These are phyloP conservation scores for Leccinum subrobustum DNA, from an alignment of 1,284 basidiomycete species.

Conservation along the genomic window DNA sequence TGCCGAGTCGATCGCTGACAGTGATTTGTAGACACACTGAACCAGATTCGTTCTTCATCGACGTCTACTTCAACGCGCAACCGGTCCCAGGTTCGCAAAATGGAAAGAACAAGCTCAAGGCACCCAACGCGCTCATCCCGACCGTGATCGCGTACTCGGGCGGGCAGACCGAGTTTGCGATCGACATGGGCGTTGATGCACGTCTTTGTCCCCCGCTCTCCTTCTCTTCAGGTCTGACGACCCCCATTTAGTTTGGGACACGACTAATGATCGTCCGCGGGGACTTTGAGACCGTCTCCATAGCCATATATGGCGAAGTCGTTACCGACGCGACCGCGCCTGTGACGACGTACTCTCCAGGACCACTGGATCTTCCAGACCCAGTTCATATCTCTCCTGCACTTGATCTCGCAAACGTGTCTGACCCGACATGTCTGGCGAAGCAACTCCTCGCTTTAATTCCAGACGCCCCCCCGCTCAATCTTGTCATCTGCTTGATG, in stretches of 20 bases:
- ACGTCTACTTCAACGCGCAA: constrained; percentile 71
- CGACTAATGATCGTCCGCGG: constrained; percentile 79
- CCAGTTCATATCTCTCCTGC: constrained; percentile 28
- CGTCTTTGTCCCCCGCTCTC: constrained; percentile 21
- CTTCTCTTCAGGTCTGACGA: constrained; percentile 10
- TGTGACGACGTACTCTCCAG: constrained; percentile 19
- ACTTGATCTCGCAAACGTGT: constrained; percentile 58
- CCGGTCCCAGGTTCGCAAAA: constrained; percentile 41
- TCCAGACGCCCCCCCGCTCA: constrained; percentile 57
- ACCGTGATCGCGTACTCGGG: constrained; percentile 72
- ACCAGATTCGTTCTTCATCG: constrained; percentile 68
- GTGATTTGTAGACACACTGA: constrained; percentile 53
- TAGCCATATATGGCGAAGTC: constrained; percentile 31
- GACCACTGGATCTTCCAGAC: constrained; percentile 16
- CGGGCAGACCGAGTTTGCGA: constrained; percentile 58
- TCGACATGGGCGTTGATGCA: constrained; percentile 71
- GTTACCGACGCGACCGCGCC: constrained; percentile 16
- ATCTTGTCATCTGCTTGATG: constrained; percentile 64
- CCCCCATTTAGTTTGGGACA: constrained; percentile 56
- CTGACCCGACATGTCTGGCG: constrained; percentile 61
- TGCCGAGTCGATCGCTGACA: constrained; percentile 10
- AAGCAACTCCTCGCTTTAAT: constrained; percentile 58
- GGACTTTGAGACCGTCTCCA: constrained; percentile 59
- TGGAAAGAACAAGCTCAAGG: constrained; percentile 54
- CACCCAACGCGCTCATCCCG: constrained; percentile 69